These are phyloP conservation scores for Lecanicillium sp. DNA, from an alignment of 2,329 filamentous ascomycete species.

Conservation along the genomic window DNA sequence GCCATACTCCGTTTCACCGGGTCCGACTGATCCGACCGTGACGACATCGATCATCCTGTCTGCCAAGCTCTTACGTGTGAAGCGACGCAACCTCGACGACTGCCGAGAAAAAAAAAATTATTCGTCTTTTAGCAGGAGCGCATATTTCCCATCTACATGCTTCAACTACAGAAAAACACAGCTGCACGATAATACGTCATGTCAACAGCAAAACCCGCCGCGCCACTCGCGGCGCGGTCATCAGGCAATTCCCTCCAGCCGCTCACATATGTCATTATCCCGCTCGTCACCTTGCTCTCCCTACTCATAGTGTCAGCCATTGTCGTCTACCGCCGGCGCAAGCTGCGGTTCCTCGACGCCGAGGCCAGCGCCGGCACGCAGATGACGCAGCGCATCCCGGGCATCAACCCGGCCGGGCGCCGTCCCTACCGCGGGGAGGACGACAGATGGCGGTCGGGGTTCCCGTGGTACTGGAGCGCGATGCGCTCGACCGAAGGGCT, in stretches of 20 bases:
- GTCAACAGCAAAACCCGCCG: too few species aligned
- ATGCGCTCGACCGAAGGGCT: conserved; percentile 45
- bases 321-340: conserved; percentile 36
- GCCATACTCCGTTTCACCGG: too few species aligned
- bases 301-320: conserved; percentile 33
- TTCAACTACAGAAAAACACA: too few species aligned
- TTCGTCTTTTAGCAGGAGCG: too few species aligned
- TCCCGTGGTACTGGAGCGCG: conserved; percentile 14
- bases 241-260: conserved; percentile 30
- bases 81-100: not conserved
- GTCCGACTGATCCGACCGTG: too few species aligned
- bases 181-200: too few species aligned
- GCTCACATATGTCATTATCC: conserved; percentile 51
- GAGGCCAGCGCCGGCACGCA: not conserved
- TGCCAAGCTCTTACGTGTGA: too few species aligned
- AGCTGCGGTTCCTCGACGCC: conserved; percentile 17
- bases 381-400: conserved; percentile 10
- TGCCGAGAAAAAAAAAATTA: not conserved
- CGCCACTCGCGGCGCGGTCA: not conserved
- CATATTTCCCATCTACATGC: too few species aligned
- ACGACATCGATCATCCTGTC: too few species aligned
- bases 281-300: conserved; percentile 39
- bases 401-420: not conserved
- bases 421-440: not conserved
- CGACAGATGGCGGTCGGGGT: not conserved